These are phyloP conservation scores for Fusarium tanahbumbuense DNA, from an alignment of 2,329 filamentous ascomycete species.

Conservation along the genomic window DNA sequence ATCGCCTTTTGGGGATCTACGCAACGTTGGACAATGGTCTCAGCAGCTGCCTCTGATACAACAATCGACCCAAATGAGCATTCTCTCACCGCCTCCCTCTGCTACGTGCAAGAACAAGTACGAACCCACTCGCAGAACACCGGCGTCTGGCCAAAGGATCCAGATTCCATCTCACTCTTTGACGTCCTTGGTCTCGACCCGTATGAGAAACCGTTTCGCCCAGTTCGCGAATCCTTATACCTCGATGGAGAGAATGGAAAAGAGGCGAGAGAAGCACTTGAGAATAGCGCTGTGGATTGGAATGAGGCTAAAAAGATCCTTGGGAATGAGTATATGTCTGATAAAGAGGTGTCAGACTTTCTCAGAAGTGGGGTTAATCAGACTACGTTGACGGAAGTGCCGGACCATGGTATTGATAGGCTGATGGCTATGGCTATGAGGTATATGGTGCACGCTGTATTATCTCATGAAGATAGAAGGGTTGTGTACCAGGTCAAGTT, in stretches of 20 bases:
- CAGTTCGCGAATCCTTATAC: neutral
- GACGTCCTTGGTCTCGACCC: neutral
- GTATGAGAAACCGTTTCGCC: neutral
- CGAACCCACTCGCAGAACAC: neutral
- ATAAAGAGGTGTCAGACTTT: neutral
- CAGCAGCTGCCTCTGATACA: neutral
- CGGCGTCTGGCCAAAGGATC: neutral
- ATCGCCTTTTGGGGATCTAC: accelerated
- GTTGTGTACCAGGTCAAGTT: neutral
- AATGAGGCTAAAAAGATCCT: neutral
- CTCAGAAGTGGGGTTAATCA: accelerated
- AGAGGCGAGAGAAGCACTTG: neutral
- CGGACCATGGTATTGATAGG: accelerated
- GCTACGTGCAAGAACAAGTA: neutral
- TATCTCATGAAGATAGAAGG: neutral
- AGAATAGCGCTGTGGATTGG: neutral
- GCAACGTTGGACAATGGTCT: accelerated
- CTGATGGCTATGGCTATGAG: neutral
- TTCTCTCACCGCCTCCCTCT: neutral
- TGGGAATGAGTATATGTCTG: neutral
- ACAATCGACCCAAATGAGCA: neutral
- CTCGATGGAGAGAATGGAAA: neutral
- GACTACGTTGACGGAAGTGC: accelerated
- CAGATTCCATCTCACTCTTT: neutral
- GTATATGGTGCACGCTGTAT: neutral